Evolutionary conservation across 345 rosid genomes (phyloP).

Genomic region (Anacardium occidentale): DNA sequence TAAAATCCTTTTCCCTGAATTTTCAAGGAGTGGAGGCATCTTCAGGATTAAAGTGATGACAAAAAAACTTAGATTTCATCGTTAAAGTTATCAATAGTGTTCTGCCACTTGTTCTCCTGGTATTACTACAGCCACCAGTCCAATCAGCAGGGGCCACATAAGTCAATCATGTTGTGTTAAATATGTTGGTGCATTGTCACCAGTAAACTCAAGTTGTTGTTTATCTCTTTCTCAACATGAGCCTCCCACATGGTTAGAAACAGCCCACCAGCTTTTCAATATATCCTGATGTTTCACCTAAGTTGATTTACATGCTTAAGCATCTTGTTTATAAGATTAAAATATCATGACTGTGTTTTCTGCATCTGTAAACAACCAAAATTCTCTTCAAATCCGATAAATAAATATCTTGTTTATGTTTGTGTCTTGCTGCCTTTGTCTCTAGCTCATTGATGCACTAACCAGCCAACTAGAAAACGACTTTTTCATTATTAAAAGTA

Average conservation of each 20-base stretch:
- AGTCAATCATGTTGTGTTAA: constrained; percentile 22
- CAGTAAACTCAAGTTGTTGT: neutral
- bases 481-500: neutral
- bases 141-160: constrained; percentile 19
- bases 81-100: neutral
- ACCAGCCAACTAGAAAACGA: constrained; percentile 7
- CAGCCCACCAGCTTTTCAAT: neutral
- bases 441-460: constrained; percentile 15
- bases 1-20: neutral
- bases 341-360: neutral
- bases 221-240: constrained; percentile 2
- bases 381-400: neutral
- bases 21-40: neutral
- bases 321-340: neutral
- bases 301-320: neutral
- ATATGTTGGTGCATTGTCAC: neutral
- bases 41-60: neutral
- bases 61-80: neutral
- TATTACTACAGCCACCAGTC: constrained; percentile 15
- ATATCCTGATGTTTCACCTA: constrained; percentile 13
- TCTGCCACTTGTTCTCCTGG: constrained; percentile 15
- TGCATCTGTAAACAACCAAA: neutral
- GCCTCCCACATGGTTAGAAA: neutral
- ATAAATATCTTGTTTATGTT: neutral
- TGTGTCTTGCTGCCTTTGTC: constrained; percentile 12